Evolutionary conservation across 805 yeast genomes (phyloP).

Genomic region (Candida pseudoglaebosa): DNA sequence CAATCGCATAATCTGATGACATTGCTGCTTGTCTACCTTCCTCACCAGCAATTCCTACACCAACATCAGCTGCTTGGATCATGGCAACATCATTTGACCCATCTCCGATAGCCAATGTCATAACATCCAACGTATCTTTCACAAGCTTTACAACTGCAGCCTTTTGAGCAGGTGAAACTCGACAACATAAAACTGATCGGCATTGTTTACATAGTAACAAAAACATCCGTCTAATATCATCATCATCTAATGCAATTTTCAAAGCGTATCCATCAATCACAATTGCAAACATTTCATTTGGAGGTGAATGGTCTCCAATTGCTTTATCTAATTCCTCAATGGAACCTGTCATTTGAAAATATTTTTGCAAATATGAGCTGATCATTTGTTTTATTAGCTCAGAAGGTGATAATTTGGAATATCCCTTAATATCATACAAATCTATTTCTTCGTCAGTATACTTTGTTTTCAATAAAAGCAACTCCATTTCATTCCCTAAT

Average conservation of each 20-base stretch:
- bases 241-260: constrained; percentile 36
- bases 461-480: constrained; percentile 50
- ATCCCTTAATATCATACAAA: constrained; percentile 17
- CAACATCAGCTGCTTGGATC: constrained; percentile 86
- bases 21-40: constrained; percentile 88
- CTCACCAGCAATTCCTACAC: constrained; percentile 89
- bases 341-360: constrained; percentile 57
- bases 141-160: constrained; percentile 80
- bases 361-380: constrained; percentile 47
- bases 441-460: constrained; percentile 23
- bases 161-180: constrained; percentile 86
- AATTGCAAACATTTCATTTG: constrained; percentile 63
- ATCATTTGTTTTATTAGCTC: constrained; percentile 46
- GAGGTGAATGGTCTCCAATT: constrained; percentile 57
- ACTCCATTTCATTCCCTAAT: constrained; percentile 70
- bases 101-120: constrained; percentile 86
- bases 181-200: constrained; percentile 76
- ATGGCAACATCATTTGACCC: constrained; percentile 89
- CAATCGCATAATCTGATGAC: constrained; percentile 85
- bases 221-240: constrained; percentile 52
- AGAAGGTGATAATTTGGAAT: constrained; percentile 21
- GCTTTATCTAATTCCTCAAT: constrained; percentile 53
- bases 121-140: constrained; percentile 68
- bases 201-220: constrained; percentile 74
- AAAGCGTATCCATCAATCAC: constrained; percentile 81